Percentiles rank a stretch among this genome's conserved stretches.
Conservation (phyloP, 345 rosid genomes). For the Camelina neglecta region DNA sequence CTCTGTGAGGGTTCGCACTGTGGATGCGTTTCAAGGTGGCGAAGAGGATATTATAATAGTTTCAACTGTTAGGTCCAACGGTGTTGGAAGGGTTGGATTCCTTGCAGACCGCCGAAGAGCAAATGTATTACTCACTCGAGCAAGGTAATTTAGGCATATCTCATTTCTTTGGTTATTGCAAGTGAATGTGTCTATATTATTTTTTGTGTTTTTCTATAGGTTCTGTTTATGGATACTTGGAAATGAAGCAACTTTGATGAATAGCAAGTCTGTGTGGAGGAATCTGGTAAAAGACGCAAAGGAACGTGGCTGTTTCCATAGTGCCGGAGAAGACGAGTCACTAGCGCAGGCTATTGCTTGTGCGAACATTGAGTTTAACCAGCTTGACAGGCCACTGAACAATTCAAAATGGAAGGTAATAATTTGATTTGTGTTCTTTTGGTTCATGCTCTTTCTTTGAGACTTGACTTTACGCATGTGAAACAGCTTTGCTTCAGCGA, state of each 20-base stretch:
- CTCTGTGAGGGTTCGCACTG: constrained; percentile 43
- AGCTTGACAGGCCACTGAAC: constrained; percentile 27
- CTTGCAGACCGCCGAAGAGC: constrained; percentile 41
- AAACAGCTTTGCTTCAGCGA: constrained; percentile 45
- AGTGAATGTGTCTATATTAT: background rate
- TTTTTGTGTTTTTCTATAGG: constrained; percentile 31
- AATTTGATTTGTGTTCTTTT: constrained; percentile 11
- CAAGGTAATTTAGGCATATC: constrained; percentile 40
- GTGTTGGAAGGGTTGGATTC: constrained; percentile 46
- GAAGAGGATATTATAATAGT: constrained; percentile 56
- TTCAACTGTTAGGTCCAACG: constrained; percentile 54
- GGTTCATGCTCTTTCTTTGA: constrained; percentile 2
- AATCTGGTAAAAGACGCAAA: constrained; percentile 46
- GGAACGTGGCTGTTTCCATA: constrained; percentile 39
- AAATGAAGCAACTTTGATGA: constrained; percentile 47
- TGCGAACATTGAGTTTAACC: constrained; percentile 33
- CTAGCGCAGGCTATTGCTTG: constrained; percentile 36
- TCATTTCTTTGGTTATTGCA: constrained; percentile 1
- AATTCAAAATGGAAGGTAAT: constrained; percentile 38
- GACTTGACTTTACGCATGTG: constrained; percentile 24
- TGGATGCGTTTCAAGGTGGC: constrained; percentile 62
- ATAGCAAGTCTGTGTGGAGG: constrained; percentile 49
- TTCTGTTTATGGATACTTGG: constrained; percentile 56
- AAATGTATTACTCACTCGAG: constrained; percentile 49
- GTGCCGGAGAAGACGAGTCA: constrained; percentile 44